Base-by-base conservation (phyloP, 495 filamentous ascomycete genomes). In the Xylaria grammica region DNA sequence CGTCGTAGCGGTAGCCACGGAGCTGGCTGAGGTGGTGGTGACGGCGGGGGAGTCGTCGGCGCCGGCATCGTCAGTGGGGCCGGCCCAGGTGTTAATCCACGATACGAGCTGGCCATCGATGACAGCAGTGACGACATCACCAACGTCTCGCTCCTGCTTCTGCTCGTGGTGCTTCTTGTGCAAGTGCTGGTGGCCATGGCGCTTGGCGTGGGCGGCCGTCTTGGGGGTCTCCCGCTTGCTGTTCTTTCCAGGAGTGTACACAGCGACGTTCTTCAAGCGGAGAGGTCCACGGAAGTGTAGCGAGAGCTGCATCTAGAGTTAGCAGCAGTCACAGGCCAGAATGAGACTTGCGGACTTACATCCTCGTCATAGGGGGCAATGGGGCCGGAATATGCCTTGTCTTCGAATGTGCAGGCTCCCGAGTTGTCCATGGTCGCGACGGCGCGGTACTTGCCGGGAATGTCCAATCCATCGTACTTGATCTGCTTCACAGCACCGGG, bases 251-350 rank as follows among this genome's bases (percentile, higher is more conserved):
- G 84, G 83, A 24, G 75, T 76, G 71, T 91, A 92, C 26, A 86
- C 85, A 5, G 89, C 90, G 32, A 92, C 72, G 57, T 89, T 78
- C 64, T 85, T 84, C 15, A 93, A 66, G 7, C 78, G 62, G 51
- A 90, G 66, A 3, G 90, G 90, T 10, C 89, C 90, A 40, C 90
- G 87, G 71, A 93, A 83, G 68, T 91, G 87, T 50, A 91, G 53
- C 0, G 88, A 89, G 34, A 92, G 72, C 90, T 91, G 60, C 32
- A 38, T 42, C 60, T 24, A 7, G 22, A 2, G 38, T 67, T 66
- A 72, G 68, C 55, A 32, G n/a, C n/a, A 20, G 19, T 27, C 40
- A 30, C 24, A 40, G 32, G 55, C 34, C 57, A 60, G 8, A 7
- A 51, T 3, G 26, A 57, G 0, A 9, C 65, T 53, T 38, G 36